These are phyloP conservation scores for Lantana camara DNA, from an alignment of 257 asterid species.

Conservation along the genomic window DNA sequence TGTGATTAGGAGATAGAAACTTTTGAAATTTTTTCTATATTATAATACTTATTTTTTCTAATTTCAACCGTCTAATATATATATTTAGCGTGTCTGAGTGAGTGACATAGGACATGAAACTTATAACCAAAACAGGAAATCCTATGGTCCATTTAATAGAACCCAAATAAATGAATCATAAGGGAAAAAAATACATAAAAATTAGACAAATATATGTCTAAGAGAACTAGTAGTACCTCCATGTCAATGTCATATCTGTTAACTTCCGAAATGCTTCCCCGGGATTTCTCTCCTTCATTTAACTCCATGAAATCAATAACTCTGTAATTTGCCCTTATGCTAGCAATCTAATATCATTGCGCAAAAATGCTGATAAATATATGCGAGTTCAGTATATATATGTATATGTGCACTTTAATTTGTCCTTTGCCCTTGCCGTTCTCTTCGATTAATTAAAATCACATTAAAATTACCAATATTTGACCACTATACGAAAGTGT, in stretches of 20 bases:
- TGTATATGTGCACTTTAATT: not conserved
- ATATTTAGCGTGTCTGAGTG: too few relatives aligned
- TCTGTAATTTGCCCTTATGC: not conserved
- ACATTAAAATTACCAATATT: not conserved
- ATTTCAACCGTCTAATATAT: too few relatives aligned
- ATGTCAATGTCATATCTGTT: constrained; percentile 18
- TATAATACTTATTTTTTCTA: too few relatives aligned
- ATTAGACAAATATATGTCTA: too few relatives aligned
- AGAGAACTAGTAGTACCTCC: constrained; percentile 9
- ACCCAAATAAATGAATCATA: too few relatives aligned
- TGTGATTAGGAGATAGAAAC: too few relatives aligned
- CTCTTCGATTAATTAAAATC: not conserved
- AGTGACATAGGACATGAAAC: too few relatives aligned
- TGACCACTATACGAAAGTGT: constrained; percentile 14
- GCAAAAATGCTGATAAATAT: not conserved
- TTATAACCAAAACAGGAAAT: too few relatives aligned
- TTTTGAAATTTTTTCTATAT: too few relatives aligned
- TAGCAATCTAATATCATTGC: not conserved
- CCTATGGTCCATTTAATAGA: too few relatives aligned
- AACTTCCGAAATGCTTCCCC: not conserved
- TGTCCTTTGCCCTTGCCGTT: not conserved
- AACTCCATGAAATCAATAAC: constrained; percentile 15
- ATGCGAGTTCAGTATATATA: not conserved
- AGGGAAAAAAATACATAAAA: too few relatives aligned
- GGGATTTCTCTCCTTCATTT: constrained; percentile 11